phyloP scores from a whole-genome alignment of 495 filamentous ascomycete genomes.

The Melanomma pulvis-pyrius region DNA sequence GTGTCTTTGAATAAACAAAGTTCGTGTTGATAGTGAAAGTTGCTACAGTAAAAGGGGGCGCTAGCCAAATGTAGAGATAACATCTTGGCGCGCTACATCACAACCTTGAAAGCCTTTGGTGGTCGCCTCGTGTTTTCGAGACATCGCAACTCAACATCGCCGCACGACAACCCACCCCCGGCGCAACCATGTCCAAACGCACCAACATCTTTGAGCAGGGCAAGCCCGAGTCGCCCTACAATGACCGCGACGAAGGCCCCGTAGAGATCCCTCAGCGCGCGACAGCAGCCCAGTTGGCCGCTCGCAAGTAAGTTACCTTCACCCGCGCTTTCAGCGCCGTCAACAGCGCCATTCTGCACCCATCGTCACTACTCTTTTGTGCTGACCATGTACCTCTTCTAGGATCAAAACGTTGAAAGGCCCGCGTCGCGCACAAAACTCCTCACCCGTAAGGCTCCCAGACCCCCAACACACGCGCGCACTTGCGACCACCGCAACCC shows the following conservation, averaged over 20 bases:
- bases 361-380: not conserved
- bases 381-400: not conserved
- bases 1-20: too few species aligned
- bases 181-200: conserved; percentile 26
- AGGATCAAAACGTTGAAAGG: not conserved
- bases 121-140: not conserved
- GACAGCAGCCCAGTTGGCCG: conserved; percentile 30
- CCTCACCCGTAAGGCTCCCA: not conserved
- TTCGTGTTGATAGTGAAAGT: too few species aligned
- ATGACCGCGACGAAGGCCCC: not conserved
- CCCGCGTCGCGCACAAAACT: not conserved
- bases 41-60: too few species aligned
- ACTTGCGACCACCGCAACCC: not conserved
- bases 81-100: not conserved
- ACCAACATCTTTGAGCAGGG: conserved; percentile 19
- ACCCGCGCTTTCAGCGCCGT: not conserved
- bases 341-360: not conserved
- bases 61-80: not conserved
- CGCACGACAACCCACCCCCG: not conserved
- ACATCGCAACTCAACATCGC: not conserved
- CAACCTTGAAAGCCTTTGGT: not conserved
- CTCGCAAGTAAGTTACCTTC: conserved; percentile 13
- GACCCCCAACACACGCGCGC: not conserved
- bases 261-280: conserved; percentile 14
- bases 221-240: not conserved